These are phyloP conservation scores for Lasiosphaeriaceae sp. DNA, from an alignment of 495 filamentous ascomycete genomes.

Conservation along the genomic window DNA sequence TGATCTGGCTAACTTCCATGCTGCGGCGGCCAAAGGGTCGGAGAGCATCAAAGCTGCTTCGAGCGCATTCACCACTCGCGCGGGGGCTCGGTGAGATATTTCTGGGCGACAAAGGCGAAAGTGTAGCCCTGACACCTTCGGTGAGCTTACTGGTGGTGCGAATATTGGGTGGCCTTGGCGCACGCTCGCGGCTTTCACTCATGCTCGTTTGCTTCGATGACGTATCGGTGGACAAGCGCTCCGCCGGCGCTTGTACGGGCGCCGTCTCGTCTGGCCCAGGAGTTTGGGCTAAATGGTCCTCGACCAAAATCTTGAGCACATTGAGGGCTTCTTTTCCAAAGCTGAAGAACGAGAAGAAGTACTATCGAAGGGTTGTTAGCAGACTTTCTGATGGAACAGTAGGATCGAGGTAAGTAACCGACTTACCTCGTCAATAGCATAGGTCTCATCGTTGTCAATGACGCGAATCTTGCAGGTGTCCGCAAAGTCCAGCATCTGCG, in stretches of 20 bases:
- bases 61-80: slow-evolving; percentile 39
- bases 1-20: slow-evolving; percentile 42
- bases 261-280: slow-evolving; percentile 20
- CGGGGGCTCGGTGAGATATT: slow-evolving; percentile 39
- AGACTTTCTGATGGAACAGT: not conserved
- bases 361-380: slow-evolving; percentile 50
- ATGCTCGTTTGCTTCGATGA: slow-evolving; percentile 21
- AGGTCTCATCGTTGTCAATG: slow-evolving; percentile 87
- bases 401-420: not conserved
- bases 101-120: slow-evolving; percentile 50
- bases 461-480: slow-evolving; percentile 93
- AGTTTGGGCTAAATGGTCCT: slow-evolving; percentile 55
- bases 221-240: slow-evolving; percentile 3
- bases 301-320: slow-evolving; percentile 69
- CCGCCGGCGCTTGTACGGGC: slow-evolving; percentile 8
- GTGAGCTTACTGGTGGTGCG: slow-evolving; percentile 49
- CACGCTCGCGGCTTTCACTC: slow-evolving; percentile 9
- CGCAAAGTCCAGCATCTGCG: slow-evolving; percentile 84
- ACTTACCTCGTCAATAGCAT: slow-evolving; percentile 87
- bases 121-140: slow-evolving; percentile 62
- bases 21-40: slow-evolving; percentile 48
- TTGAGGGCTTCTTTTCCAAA: slow-evolving; percentile 81
- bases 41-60: slow-evolving; percentile 39
- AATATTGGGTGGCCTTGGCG: slow-evolving; percentile 9
- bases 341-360: slow-evolving; percentile 94